Evolutionary conservation across 257 asterid species (phyloP), one percentile per base, ranked within the genome.

Genomic region (Penstemon davidsonii): DNA sequence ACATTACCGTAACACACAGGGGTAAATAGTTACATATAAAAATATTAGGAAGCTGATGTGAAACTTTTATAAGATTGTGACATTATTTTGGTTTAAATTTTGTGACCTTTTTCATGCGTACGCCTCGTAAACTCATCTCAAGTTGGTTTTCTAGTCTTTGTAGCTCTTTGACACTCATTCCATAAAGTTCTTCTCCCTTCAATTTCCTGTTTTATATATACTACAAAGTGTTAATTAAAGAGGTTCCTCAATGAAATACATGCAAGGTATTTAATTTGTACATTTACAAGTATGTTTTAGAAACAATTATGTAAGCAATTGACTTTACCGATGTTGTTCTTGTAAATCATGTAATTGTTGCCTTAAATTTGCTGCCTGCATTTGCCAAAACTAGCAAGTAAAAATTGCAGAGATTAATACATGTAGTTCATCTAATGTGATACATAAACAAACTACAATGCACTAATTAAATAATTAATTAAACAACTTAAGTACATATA

Each of bases 141-240:
- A 81, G 80, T 62, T 81, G 83, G 74, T 67, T 72, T 67, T 84
- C 89, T 8, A 81, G 59, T 70, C 53, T 70, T 57, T 80, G 84
- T 18, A 81, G 71, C 55, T 84, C 84, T 68, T 73, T 69, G 44
- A 77, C 71, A 58, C 81, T 74, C 80, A 84, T 56, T 3, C 87
- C 85, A 67, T 64, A 53, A 2, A 84, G 73, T 73, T 76, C 86
- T 78, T 84, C 87, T 64, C 89, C 89, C 85, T 79, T 70, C 67
- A 84, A 39, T 67, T 70, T 75, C 81, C 86, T 84, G 85, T 61
- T 54, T 15, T 42, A 39, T 6, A 5, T 44, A 11, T 25, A 25
- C 33, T 25, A 25, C 33, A 25, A 18, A 61, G 18, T 42, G 66
- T 61, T 61, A 61, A 61, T 9, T 13, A 40, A 39, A 41, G 15